Evolutionary conservation across 768 basidiomycete genomes (phyloP), one percentile per base, ranked within the genome.

Genomic region (Termitomyces sp.): DNA sequence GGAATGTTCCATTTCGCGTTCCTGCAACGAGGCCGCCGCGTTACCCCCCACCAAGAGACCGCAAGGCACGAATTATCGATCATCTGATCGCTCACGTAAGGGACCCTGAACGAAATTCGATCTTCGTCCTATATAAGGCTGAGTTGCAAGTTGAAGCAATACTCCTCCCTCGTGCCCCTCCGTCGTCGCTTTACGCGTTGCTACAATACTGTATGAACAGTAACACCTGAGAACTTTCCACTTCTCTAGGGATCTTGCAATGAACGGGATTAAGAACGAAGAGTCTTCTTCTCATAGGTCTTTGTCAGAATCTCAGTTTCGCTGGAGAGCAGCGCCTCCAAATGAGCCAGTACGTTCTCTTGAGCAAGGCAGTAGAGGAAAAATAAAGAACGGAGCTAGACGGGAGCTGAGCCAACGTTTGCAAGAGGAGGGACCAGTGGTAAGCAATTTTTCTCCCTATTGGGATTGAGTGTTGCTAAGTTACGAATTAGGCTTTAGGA

Each of bases 21-120:
- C 29, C 42, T 12, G 42, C 55, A 56, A 56, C 55, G 42, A 56
- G 55, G 55, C 42, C 5, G 42, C 42, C 55, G 55, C 42, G 42
- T 56, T 25, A 42, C 14, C 31, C 15, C 10, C 11, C 49, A 32
- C 43, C 25, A 25, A 25, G 43, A 20, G 20, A 20, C 20, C 10
- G 12, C 3, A 42, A 59, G 58, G 58, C 50, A 59, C 58, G n/a
- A 51, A 51, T 31, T 59, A 50, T 59, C 50, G 50, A 57, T 57
- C 56, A 48, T 57, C 56, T 48, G 50, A 59, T 59, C 38, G 58
- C 50, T 59, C 42, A 52, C 50, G 58, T 59, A 59, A 59, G 47
- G 29, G 31, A 11, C 55, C 43, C 32, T 45, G 55, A 29, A 45
- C 6, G n/a, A 56, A 43, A 56, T 45, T 43, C 29, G 55, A 56